A percentile compares a stretch with the other conserved stretches of the same genome.
Evolutionary conservation across 805 yeast genomes (phyloP).

Genomic region (Ogataea pini): DNA sequence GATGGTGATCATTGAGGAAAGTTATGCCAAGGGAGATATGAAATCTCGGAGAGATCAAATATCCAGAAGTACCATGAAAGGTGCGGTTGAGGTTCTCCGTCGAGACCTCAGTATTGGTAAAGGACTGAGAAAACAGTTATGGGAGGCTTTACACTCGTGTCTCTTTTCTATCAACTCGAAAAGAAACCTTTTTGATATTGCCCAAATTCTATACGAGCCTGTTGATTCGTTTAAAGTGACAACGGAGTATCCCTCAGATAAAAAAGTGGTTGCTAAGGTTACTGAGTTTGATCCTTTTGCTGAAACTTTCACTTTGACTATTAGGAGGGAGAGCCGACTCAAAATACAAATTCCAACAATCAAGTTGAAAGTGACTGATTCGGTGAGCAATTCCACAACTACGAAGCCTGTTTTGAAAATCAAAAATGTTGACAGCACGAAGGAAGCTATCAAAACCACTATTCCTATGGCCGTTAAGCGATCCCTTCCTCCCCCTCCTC

Average conservation of each 20-base stretch:
- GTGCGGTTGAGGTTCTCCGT: conserved; percentile 65
- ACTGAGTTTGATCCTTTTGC: conserved; percentile 22
- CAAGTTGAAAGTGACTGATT: conserved; percentile 26
- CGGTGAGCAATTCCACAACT: conserved; percentile 7
- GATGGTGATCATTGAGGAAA: conserved; percentile 61
- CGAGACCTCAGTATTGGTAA: conserved; percentile 56
- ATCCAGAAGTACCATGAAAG: conserved; percentile 63
- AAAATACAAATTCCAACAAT: conserved; percentile 48
- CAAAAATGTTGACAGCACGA: conserved; percentile 15
- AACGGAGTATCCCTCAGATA: conserved; percentile 66
- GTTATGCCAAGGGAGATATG: conserved; percentile 42
- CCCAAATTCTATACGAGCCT: conserved; percentile 66
- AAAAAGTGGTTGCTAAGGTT: conserved; percentile 60
- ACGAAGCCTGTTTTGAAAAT: conserved; percentile 20
- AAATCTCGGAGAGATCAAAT: conserved; percentile 60
- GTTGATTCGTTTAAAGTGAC: conserved; percentile 60
- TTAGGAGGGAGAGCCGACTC: conserved; percentile 62
- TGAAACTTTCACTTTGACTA: conserved; percentile 47
- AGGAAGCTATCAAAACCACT: conserved; percentile 3
- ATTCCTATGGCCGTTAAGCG: not conserved
- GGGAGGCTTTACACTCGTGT: conserved; percentile 70
- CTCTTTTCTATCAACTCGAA: conserved; percentile 58
- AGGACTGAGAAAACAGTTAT: conserved; percentile 60
- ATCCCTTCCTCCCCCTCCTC: not conserved
- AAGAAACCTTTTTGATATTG: conserved; percentile 61